Evolutionary conservation across 139 green algal species (phyloP).

Genomic region (Raphidocelis subcapitata): DNA sequence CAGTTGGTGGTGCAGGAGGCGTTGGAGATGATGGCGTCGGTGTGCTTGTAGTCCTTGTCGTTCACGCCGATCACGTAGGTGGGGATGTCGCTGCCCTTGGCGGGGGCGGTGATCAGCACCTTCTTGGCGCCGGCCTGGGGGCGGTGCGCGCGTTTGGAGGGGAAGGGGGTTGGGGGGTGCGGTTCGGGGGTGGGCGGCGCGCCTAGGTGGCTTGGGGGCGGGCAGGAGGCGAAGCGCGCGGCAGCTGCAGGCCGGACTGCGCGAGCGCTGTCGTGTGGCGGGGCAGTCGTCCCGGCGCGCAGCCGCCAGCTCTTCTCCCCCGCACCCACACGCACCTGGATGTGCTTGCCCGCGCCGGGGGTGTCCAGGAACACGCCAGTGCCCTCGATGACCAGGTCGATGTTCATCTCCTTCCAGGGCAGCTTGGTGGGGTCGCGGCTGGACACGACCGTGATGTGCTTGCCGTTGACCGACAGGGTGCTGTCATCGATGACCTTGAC

Average conservation of each 20-base stretch:
- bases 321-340: constrained; percentile 42
- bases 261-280: too few relatives aligned
- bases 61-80: constrained; percentile 99
- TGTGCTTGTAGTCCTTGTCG: constrained; percentile 86
- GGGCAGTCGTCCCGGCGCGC: too few relatives aligned
- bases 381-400: constrained; percentile 98
- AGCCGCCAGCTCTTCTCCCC: background rate
- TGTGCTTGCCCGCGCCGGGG: constrained; percentile 90
- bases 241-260: too few relatives aligned
- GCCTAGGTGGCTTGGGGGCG: too few relatives aligned
- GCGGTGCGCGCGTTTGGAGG: too few relatives aligned
- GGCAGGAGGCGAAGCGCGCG: too few relatives aligned
- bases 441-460: constrained; percentile 92
- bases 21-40: constrained; percentile 94
- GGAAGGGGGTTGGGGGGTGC: too few relatives aligned
- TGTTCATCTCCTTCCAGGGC: constrained; percentile 87
- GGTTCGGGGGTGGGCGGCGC: too few relatives aligned
- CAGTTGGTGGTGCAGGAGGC: constrained; percentile 99
- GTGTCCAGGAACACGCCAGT: constrained; percentile 94
- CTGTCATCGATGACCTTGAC: constrained; percentile 92
- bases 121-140: constrained; percentile 96
- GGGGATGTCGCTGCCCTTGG: constrained; percentile 97
- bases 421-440: constrained; percentile 94
- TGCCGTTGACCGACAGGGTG: constrained; percentile 92
- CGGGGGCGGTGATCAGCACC: constrained; percentile 98